A percentile compares a stretch with the other conserved stretches of the same genome.
These are phyloP conservation scores for Incumbomyces lentus DNA, from an alignment of 2,329 filamentous ascomycete genomes.

Conservation along the genomic window DNA sequence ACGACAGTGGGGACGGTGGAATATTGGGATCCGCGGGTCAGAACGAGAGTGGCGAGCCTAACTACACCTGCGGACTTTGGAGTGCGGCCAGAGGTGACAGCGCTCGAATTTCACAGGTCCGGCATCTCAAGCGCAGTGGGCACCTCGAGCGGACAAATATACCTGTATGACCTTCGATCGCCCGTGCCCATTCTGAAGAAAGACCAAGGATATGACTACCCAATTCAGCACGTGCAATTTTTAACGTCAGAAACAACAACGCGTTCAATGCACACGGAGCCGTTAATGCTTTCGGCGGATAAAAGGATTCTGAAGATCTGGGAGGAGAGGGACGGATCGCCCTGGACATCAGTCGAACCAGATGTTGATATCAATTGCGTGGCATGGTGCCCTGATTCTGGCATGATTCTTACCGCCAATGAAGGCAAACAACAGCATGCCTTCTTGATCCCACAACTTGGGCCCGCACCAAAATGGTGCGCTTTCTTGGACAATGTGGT, in stretches of 20 bases:
- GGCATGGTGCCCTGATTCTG: slow-evolving; percentile 80
- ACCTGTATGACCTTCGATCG: slow-evolving; percentile 84
- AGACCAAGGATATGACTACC: slow-evolving; percentile 90
- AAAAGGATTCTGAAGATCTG: slow-evolving; percentile 96
- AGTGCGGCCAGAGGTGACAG: slow-evolving; percentile 59
- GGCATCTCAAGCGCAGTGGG: slow-evolving; percentile 80
- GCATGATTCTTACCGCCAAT: slow-evolving; percentile 94
- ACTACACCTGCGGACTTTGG: slow-evolving; percentile 39
- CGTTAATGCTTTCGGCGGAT: slow-evolving; percentile 81
- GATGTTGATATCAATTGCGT: slow-evolving; percentile 91
- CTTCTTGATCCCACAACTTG: slow-evolving; percentile 89
- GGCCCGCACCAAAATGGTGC: slow-evolving; percentile 90
- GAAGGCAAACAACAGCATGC: slow-evolving; percentile 91
- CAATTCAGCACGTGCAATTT: slow-evolving; percentile 73
- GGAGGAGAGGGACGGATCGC: slow-evolving; percentile 69
- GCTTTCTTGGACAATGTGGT: slow-evolving; percentile 94
- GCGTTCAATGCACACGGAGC: slow-evolving; percentile 55
- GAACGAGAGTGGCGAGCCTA: slow-evolving; percentile 69
- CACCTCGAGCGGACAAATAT: slow-evolving; percentile 75
- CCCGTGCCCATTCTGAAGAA: slow-evolving; percentile 78
- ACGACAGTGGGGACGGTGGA: slow-evolving; percentile 93
- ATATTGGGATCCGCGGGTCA: slow-evolving; percentile 85
- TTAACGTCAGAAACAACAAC: slow-evolving; percentile 56
- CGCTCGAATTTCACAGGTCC: slow-evolving; percentile 72
- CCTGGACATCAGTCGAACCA: slow-evolving; percentile 94